Evolutionary conservation across 257 asterid genomes (phyloP).

Genomic region (Plantago ovata): DNA sequence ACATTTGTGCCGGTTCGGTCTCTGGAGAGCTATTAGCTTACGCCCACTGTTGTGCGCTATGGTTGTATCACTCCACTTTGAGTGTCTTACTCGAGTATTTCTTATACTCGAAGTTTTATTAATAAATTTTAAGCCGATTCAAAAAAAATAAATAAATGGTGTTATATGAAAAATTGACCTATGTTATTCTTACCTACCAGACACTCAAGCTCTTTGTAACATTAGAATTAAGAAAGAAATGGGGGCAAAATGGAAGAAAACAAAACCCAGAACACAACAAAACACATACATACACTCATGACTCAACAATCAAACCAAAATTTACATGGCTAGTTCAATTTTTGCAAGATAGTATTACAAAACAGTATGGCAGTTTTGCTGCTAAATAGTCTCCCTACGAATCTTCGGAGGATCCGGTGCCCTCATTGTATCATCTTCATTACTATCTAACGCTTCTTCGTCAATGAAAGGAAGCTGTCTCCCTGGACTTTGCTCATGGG

Average conservation of each 20-base stretch:
- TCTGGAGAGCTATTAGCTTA: too few species aligned
- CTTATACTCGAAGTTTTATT: too few species aligned
- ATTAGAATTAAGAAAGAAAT: too few species aligned
- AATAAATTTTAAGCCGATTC: too few species aligned
- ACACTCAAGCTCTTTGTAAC: too few species aligned
- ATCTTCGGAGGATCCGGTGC: conserved; percentile 45
- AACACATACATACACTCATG: conserved; percentile 10
- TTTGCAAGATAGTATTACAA: neutral
- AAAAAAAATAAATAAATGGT: too few species aligned
- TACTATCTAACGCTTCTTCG: conserved; percentile 32
- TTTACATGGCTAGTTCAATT: neutral
- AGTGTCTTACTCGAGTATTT: too few species aligned
- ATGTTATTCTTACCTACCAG: too few species aligned
- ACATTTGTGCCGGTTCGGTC: too few species aligned
- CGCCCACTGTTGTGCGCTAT: too few species aligned
- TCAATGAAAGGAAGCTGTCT: conserved; percentile 32
- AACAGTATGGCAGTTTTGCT: neutral
- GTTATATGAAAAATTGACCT: too few species aligned
- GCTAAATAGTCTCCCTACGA: conserved; percentile 37
- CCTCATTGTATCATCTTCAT: conserved; percentile 36
- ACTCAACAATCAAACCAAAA: conserved; percentile 18
- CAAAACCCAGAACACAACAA: neutral
- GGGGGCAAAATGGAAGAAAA: neutral
- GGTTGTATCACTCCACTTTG: too few species aligned
- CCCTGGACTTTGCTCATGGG: conserved; percentile 36